Evolutionary conservation across 1,139 yeast genomes (phyloP).

Genomic region (Hansenula sp.): DNA sequence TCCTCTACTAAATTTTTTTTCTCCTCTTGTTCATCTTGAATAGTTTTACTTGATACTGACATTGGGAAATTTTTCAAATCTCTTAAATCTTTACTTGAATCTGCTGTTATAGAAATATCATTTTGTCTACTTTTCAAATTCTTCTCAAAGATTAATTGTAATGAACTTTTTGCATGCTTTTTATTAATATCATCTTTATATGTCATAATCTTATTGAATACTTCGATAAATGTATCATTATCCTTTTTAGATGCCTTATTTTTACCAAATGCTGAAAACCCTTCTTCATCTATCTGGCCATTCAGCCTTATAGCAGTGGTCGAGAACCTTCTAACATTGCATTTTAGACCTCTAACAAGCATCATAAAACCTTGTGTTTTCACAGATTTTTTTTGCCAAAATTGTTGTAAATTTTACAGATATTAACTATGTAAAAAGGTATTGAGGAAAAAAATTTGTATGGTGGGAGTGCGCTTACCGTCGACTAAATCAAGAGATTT

Average conservation of each 20-base stretch:
- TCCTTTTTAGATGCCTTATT: constrained; percentile 7
- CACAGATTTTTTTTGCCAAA: too few relatives aligned
- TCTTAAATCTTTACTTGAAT: neutral
- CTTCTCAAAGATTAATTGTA: constrained; percentile 7
- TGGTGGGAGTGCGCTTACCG: neutral
- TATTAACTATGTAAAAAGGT: too few relatives aligned
- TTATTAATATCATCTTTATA: neutral
- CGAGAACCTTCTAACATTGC: neutral
- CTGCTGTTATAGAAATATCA: neutral
- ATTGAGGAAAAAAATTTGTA: too few relatives aligned
- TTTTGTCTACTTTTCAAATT: neutral
- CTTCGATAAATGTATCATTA: constrained; percentile 4
- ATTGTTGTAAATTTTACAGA: too few relatives aligned
- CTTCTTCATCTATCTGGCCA: neutral
- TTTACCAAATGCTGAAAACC: constrained; percentile 4
- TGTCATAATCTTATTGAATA: constrained; percentile 7
- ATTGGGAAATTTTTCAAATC: constrained; percentile 1
- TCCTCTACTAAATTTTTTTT: neutral
- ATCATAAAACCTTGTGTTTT: too few relatives aligned
- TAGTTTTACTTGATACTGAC: neutral
- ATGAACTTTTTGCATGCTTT: neutral
- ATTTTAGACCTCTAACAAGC: too few relatives aligned
- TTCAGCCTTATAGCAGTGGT: neutral
- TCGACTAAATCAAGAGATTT: too few relatives aligned
- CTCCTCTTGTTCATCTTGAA: neutral